phyloP scores from a whole-genome alignment of 257 asterid species.

The Cordia subcordata region DNA sequence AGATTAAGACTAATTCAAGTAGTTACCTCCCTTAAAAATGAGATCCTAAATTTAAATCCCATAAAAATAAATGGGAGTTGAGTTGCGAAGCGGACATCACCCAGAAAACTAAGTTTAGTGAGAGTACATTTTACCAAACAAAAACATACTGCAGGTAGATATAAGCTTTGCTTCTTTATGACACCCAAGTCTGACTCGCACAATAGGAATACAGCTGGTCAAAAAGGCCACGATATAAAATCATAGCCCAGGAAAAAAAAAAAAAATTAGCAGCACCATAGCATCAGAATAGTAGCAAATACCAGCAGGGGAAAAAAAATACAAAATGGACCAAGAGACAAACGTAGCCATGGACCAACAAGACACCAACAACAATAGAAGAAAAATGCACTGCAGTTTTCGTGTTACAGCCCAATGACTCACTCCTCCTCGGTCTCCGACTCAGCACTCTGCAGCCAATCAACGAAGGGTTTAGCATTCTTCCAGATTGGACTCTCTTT shows the following conservation, averaged over 20 bases:
- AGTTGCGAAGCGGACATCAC: too few species aligned
- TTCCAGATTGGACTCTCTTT: constrained; percentile 31
- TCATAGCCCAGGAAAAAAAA: neutral
- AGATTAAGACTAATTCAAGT: too few species aligned
- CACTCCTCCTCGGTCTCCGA: constrained; percentile 38
- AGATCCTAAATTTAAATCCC: too few species aligned
- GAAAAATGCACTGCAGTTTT: neutral
- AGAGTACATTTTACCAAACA: too few species aligned
- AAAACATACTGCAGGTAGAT: too few species aligned
- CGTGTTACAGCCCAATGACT: constrained; percentile 3
- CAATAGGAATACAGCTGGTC: too few species aligned
- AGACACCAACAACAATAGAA: too few species aligned
- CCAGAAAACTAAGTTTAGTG: too few species aligned
- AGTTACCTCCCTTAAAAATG: too few species aligned
- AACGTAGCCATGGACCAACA: neutral
- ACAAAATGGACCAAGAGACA: neutral
- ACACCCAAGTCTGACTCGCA: too few species aligned
- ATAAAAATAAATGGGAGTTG: too few species aligned
- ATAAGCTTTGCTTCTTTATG: too few species aligned
- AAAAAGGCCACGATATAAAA: neutral
- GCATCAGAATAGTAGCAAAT: neutral
- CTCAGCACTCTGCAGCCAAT: constrained; percentile 42
- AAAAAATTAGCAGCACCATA: neutral
- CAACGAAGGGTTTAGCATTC: constrained; percentile 32
- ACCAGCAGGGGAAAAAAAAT: neutral